Evolutionary conservation across 495 filamentous ascomycete species (phyloP), one percentile per base, ranked within the genome.

Genomic region (Oidiodendron maius): DNA sequence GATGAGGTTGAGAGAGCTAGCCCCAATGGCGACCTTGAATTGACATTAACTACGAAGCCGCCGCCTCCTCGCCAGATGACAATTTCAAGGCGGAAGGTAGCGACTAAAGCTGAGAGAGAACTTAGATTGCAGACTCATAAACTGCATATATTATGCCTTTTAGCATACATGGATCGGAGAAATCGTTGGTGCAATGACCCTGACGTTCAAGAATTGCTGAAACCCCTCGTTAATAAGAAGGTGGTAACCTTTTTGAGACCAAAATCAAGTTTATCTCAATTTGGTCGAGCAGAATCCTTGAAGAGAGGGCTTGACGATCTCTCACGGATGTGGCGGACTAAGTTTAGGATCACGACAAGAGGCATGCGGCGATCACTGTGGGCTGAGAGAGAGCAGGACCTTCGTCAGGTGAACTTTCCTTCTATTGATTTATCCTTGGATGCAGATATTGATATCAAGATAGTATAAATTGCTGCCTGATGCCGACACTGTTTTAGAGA

Each of bases 121-220:
- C 64, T 79, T 10, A 75, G 91, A 32, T 62, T 93, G 21, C 78
- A 93, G 49, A 68, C 87, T 25, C 93, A 99, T 60, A 96, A 95
- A 65, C 69, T 78, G 55, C 89, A 99, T 68, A 39, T 97, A 2
- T 71, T 95, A 25, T 94, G 89, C 56, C 71, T 96, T 1, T 61
- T 97, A 24, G 72, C 72, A 3, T 87, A 96, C 63, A 77, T 84
- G 16, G 74, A 83, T 52, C 64, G 77, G 20, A 78, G 90, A 34
- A 97, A 95, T 60, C 64, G 70, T 44, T 97, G 91, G 91, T 97
- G 91, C 61, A 96, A 95, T 62, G 81, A 93, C 62, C 52, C 70
- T 12, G 62, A 70, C 50, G 70, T 83, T 30, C 84, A 93, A 62
- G 64, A 63, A 26, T 70, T 67, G 16, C 59, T 95, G 17, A 81